These are phyloP conservation scores for Phytophthora vignae DNA, from an alignment of 352 stramenopile genomes.

Conservation along the genomic window DNA sequence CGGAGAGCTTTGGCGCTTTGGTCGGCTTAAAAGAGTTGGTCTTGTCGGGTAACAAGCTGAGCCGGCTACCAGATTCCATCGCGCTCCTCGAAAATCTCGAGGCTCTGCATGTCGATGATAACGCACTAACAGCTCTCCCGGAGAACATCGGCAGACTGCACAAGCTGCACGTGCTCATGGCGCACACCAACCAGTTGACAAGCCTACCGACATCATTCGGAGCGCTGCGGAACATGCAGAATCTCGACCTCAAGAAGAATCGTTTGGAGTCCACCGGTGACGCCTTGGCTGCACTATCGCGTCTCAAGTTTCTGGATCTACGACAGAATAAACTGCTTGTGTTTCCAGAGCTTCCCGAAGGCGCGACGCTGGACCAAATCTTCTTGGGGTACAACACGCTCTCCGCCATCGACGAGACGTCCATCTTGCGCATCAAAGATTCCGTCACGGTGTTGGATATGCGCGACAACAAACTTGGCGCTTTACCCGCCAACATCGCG, in stretches of 20 bases:
- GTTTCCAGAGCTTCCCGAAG: conserved; percentile 70
- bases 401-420: conserved; percentile 59
- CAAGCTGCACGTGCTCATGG: conserved; percentile 68
- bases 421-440: conserved; percentile 68
- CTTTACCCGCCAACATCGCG: conserved; percentile 61
- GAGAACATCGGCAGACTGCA: conserved; percentile 58
- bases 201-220: conserved; percentile 56
- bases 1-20: conserved; percentile 58
- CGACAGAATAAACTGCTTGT: conserved; percentile 70
- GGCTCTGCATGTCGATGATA: conserved; percentile 70
- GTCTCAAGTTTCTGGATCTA: conserved; percentile 78
- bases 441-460: conserved; percentile 81
- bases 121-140: conserved; percentile 56
- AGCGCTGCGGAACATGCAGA: conserved; percentile 60
- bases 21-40: conserved; percentile 69
- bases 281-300: conserved; percentile 47
- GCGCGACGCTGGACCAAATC: conserved; percentile 72
- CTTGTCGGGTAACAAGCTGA: conserved; percentile 70
- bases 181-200: conserved; percentile 68
- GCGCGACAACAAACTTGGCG: conserved; percentile 81
- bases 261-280: conserved; percentile 54
- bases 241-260: conserved; percentile 85
- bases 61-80: conserved; percentile 62
- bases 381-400: conserved; percentile 85
- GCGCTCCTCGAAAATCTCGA: conserved; percentile 59